Conservation (phyloP, 768 basidiomycete species). For the Tephrocybe sp. region DNA sequence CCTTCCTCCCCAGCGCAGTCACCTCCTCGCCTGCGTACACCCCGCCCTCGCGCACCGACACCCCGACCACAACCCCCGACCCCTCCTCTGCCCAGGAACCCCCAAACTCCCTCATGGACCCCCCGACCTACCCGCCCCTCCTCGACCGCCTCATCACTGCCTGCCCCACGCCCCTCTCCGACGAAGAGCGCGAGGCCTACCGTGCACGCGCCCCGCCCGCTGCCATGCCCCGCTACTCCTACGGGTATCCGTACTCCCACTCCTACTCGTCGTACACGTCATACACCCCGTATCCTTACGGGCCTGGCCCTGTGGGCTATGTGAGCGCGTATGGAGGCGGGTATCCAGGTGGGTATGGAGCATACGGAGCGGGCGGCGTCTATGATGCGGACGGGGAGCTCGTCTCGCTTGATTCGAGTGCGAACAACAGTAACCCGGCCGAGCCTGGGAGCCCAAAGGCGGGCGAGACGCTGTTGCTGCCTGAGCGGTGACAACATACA, state of each 20-base stretch:
- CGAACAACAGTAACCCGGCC: background rate
- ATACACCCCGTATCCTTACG: too few relatives aligned
- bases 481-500: slow-evolving; percentile 49
- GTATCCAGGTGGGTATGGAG: background rate
- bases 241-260: slow-evolving; percentile 12
- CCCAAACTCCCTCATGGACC: background rate
- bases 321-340: background rate
- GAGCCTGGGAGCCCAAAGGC: slow-evolving; percentile 40
- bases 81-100: background rate
- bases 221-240: slow-evolving; percentile 10
- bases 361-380: too few relatives aligned
- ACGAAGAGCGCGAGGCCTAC: slow-evolving; percentile 23
- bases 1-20: background rate
- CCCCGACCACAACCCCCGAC: background rate
- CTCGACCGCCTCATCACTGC: slow-evolving; percentile 34
- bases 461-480: slow-evolving; percentile 40
- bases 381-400: slow-evolving; percentile 45
- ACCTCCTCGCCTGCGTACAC: slow-evolving; percentile 11
- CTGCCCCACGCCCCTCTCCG: slow-evolving; percentile 36
- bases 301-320: too few relatives aligned
- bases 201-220: slow-evolving; percentile 1
- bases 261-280: too few relatives aligned
- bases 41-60: slow-evolving; percentile 6
- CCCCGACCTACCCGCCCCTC: slow-evolving; percentile 19
- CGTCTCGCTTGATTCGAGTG: background rate